phyloP scores from a whole-genome alignment of 1,139 yeast species.

The Scheffersomyces quercinus region DNA sequence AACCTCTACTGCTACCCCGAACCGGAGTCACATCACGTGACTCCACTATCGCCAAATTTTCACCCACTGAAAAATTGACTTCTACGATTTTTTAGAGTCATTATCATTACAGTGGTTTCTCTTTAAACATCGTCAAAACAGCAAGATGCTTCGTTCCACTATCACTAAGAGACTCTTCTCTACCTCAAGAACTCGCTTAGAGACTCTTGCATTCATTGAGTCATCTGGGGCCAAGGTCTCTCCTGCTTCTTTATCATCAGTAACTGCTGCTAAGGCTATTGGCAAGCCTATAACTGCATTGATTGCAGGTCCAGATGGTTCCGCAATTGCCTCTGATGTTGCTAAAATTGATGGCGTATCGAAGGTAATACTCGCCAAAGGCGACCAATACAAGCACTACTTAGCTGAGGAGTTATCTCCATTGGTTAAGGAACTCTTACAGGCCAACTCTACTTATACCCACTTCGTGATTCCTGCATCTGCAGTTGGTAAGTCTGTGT shows the following conservation, averaged over 20 bases:
- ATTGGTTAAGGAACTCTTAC: conserved; percentile 47
- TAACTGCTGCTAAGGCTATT: conserved; percentile 63
- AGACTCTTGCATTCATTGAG: conserved; percentile 77
- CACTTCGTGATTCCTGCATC: conserved; percentile 83
- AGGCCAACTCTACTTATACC: conserved; percentile 46
- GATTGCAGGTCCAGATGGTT: conserved; percentile 56
- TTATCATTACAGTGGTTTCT: neutral
- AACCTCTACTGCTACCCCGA: no score
- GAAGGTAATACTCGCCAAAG: conserved; percentile 54
- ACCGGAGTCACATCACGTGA: neutral
- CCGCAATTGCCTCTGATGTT: conserved; percentile 37
- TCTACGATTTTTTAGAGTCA: neutral
- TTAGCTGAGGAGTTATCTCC: conserved; percentile 72
- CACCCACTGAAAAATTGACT: neutral
- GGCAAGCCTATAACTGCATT: conserved; percentile 68
- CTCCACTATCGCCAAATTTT: neutral
- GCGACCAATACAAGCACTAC: conserved; percentile 51
- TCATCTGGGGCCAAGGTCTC: conserved; percentile 51
- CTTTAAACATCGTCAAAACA: neutral
- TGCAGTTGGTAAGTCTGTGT: conserved; percentile 80
- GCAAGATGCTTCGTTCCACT: conserved; percentile 20
- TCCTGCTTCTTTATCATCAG: conserved; percentile 66
- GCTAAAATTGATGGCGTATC: conserved; percentile 39
- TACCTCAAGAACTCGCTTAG: conserved; percentile 22
- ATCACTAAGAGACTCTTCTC: conserved; percentile 33